Conservation (phyloP, 495 filamentous ascomycete species). For the Penicillium goetzii region DNA sequence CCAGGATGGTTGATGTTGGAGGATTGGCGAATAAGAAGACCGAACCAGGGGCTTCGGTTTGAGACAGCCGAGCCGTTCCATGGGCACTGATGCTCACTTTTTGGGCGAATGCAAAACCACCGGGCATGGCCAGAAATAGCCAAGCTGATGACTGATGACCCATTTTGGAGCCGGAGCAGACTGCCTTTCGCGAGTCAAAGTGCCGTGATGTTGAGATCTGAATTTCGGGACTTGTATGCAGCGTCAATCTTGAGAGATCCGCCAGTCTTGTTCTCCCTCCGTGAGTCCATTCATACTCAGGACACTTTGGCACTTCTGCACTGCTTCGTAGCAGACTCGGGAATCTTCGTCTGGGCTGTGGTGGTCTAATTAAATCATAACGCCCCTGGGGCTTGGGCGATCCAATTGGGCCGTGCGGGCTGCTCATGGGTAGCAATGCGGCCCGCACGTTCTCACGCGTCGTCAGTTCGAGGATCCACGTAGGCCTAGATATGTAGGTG, state of each 20-base stretch:
- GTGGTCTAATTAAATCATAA: conserved; percentile 8
- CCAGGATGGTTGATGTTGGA: not conserved
- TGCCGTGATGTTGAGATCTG: conserved; percentile 7
- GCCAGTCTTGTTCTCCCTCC: too few relatives aligned
- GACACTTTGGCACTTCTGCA: not conserved
- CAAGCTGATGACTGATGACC: not conserved
- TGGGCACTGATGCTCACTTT: not conserved
- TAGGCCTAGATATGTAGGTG: not conserved
- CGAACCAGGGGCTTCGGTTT: conserved; percentile 3
- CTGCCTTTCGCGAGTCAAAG: conserved; percentile 3
- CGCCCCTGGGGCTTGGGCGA: conserved; percentile 16
- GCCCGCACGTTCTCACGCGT: conserved; percentile 24
- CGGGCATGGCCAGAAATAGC: not conserved
- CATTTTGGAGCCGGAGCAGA: not conserved
- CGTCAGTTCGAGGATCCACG: conserved; percentile 17
- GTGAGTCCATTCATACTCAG: too few relatives aligned
- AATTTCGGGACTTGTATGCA: conserved; percentile 2
- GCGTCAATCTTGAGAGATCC: not conserved
- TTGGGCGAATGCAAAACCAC: not conserved
- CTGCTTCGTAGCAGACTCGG: not conserved
- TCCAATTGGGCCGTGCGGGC: conserved; percentile 21
- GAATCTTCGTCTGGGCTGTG: conserved; percentile 1
- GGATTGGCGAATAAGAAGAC: conserved; percentile 3
- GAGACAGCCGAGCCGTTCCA: conserved; percentile 26
- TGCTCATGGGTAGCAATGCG: conserved; percentile 19